Evolutionary conservation across 225 moss, liverwort and hornwort species (phyloP), one percentile per base, ranked within the genome.

Genomic region (Pseudoscleropodium purum): DNA sequence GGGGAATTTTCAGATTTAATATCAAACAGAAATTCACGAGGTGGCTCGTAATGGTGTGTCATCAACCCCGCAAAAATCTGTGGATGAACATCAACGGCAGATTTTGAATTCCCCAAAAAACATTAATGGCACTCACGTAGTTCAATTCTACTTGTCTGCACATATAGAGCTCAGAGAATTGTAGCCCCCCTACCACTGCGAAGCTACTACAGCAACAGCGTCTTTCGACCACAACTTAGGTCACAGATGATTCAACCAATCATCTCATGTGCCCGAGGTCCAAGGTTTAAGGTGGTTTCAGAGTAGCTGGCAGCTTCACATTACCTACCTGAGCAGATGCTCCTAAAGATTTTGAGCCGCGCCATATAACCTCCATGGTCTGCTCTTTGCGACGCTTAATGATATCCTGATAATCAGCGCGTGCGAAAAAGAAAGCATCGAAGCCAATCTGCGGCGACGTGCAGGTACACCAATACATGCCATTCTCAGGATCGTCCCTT

Each of bases 291-390:
- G 51, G 66, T 24, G 60, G 31, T 39, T 80, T 80, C 75, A 85
- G 81, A 85, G 85, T 41, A 65, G 65, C 18, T 49, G 78, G 59
- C 34, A 86, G 84, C 90, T 88, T 69, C 69, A 59, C 79, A 69
- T 62, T 52, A 81, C 87, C 92, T 93, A 97, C 96, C 97, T 99
- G 88, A 89, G 99, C 96, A 92, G 97, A 95, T 79, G 92, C 92
- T 76, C 99, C 97, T 75, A 99, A 91, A 61, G 97, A 96, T 88
- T 96, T 96, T 79, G 99, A 99, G 65, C 96, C 96, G 52, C 91
- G 97, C 99, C 99, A 99, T 64, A 99, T 88, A 63, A 99, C 95
- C 93, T 99, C 99, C 99, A 99, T 97, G 59, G 96, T 93, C 86
- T 93, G 94, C 54, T 95, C 96, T 90, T 92, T 91, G 73, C 96